Evolutionary conservation across 2,329 filamentous ascomycete genomes (phyloP).

Genomic region (Claviceps spartinae): DNA sequence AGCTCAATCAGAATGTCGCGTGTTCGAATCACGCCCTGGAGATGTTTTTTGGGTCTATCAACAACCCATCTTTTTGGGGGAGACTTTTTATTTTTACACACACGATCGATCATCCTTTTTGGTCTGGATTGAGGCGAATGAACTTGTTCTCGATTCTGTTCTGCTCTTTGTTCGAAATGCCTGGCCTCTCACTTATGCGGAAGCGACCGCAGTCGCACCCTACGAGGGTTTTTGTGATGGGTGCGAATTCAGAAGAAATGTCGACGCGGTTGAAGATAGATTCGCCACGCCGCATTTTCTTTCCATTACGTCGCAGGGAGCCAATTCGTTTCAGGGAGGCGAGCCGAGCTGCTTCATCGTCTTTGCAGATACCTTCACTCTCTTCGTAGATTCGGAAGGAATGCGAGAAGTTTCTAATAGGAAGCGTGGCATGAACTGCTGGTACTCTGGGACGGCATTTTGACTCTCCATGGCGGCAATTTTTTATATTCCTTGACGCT

Average conservation of each 20-base stretch:
- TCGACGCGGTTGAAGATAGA: background rate
- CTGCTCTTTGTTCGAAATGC: background rate
- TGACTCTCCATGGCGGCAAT: background rate
- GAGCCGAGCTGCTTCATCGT: background rate
- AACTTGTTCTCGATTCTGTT: background rate
- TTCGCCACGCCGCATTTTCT: background rate
- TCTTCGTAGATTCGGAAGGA: background rate
- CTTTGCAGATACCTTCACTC: too few relatives aligned
- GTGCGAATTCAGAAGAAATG: background rate
- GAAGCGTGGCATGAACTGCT: background rate
- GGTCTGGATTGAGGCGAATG: background rate
- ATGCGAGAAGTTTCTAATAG: background rate
- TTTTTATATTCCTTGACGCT: background rate
- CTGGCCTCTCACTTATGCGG: background rate
- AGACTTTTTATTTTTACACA: too few relatives aligned
- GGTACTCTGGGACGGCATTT: background rate
- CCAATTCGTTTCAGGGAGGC: background rate
- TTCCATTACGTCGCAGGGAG: background rate
- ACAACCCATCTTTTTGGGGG: too few relatives aligned
- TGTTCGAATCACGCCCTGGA: constrained; percentile 16
- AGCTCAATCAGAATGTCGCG: constrained; percentile 14
- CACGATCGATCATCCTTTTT: too few relatives aligned
- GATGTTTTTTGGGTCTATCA: constrained; percentile 4
- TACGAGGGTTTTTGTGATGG: background rate
- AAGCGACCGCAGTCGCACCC: background rate